Percentiles rank a stretch among this genome's conserved stretches.
Conservation (phyloP, 106 monocot genomes). For the Allium fistulosum region DNA sequence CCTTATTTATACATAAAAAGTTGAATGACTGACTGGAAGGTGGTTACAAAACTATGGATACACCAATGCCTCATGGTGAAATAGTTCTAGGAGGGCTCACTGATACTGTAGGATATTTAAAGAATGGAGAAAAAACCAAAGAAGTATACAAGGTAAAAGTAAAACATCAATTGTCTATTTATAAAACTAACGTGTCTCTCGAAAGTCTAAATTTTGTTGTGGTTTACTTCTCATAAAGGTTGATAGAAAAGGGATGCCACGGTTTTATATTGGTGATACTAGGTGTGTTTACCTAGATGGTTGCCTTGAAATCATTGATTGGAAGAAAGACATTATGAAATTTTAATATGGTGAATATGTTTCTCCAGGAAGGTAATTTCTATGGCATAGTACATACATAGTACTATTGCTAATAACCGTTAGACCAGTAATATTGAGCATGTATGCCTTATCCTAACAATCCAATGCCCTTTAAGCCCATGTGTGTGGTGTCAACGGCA, state of each 20-base stretch:
- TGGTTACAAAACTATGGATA: conserved; percentile 74
- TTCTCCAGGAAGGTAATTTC: conserved; percentile 54
- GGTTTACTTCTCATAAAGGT: conserved; percentile 17
- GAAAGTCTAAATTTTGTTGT: too few species aligned
- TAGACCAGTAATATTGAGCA: too few species aligned
- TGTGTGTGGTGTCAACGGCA: too few species aligned
- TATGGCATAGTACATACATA: too few species aligned
- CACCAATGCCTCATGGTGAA: conserved; percentile 97
- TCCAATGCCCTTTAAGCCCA: too few species aligned
- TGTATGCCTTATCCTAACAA: too few species aligned
- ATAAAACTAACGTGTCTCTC: too few species aligned
- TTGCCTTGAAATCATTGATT: conserved; percentile 66
- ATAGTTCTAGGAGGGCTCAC: conserved; percentile 96
- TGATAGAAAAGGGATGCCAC: conserved; percentile 51
- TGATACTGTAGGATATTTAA: conserved; percentile 91
- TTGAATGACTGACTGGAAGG: conserved; percentile 94
- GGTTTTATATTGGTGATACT: conserved; percentile 74
- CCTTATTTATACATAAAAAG: conserved; percentile 96
- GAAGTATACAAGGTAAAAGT: conserved; percentile 86
- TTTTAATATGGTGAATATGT: conserved; percentile 80
- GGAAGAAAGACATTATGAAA: conserved; percentile 73
- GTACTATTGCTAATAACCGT: too few species aligned
- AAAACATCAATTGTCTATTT: too few species aligned
- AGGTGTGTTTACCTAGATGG: conserved; percentile 63
- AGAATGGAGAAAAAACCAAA: conserved; percentile 94